Base-by-base conservation (phyloP, 2,329 filamentous ascomycete species). In the Colletotrichum gigasporum region DNA sequence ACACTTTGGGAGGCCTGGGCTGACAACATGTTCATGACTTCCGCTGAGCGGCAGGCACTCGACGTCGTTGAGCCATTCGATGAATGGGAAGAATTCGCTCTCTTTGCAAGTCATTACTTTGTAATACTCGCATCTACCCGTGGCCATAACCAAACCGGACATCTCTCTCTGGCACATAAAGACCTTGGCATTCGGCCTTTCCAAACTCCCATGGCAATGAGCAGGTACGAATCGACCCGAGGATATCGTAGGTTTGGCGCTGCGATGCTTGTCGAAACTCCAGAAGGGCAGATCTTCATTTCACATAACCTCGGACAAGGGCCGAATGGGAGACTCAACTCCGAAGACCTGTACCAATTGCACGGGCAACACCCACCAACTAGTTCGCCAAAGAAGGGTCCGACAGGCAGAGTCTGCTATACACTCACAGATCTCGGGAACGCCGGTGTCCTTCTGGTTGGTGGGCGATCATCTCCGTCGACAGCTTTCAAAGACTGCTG, bases 61-160 rank as follows among this genome's bases (percentile, higher is more conserved):
- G 90, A 97, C 69, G 73, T 79, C 1, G 77, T 94, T 14, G 95
- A 97, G 72, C 88, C 91, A 1, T 97, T 98, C 73, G 95, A 98
- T 75, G 94, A 97, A 77, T 97, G 93, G 93, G 95, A 98, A 76
- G 95, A 97, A 71, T 94, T 97, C 73, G 89, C 91, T 2, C 81
- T 97, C 1, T 97, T 96, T 75, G 88, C 87, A 2, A 89, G 89
- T 32, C 94, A 97, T 76, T 97, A 97, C 76, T 91, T 94, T 69
- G 78, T 97, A 42, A 82, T 97, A 8, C 82, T 88, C 52, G 92
- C 93, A 12, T 83, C 80, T 41, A 87, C 37, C 18, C 34, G 24
- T 3, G 4, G 35, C 12, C 3, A 34, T 68, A 16, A 63, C 62
- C 3, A 30, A 18, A 5, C 30, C 48, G 42, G 42, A 12, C 12